These are phyloP conservation scores for Russula abietina DNA, from an alignment of 768 basidiomycete genomes.

Conservation along the genomic window DNA sequence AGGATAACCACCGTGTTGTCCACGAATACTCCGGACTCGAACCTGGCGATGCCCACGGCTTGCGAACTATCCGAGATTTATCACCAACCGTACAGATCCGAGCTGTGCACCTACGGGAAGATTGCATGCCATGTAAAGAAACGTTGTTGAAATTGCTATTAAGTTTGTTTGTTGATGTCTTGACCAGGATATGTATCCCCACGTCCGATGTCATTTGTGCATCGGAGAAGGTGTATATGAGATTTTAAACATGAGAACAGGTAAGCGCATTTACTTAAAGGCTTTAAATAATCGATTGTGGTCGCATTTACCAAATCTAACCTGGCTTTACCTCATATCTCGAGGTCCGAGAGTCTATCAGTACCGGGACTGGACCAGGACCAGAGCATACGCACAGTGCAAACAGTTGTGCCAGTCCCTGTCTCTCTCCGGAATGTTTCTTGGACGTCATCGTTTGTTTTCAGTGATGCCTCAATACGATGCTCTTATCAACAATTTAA, in stretches of 20 bases:
- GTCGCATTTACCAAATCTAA: conserved; percentile 4
- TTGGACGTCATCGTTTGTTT: neutral
- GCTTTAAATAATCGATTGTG: neutral
- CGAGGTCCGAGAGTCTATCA: neutral
- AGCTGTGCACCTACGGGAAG: neutral
- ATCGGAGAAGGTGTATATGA: neutral
- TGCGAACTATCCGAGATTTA: neutral
- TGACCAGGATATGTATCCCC: neutral
- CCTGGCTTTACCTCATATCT: neutral
- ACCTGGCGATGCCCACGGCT: neutral
- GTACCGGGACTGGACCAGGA: neutral
- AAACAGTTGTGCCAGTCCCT: neutral
- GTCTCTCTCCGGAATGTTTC: neutral
- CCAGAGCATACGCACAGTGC: neutral
- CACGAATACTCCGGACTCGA: neutral
- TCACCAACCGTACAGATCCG: neutral
- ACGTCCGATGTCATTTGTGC: neutral
- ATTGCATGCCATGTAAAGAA: conserved; percentile 4
- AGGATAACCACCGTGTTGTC: neutral
- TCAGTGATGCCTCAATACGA: neutral
- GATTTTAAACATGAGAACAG: neutral
- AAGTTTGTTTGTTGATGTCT: neutral
- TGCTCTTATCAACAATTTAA: neutral
- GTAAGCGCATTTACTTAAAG: neutral
- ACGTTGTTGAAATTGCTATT: neutral